Base-by-base conservation (phyloP, 495 filamentous ascomycete species). In the Rostrohypoxylon terebratum region DNA sequence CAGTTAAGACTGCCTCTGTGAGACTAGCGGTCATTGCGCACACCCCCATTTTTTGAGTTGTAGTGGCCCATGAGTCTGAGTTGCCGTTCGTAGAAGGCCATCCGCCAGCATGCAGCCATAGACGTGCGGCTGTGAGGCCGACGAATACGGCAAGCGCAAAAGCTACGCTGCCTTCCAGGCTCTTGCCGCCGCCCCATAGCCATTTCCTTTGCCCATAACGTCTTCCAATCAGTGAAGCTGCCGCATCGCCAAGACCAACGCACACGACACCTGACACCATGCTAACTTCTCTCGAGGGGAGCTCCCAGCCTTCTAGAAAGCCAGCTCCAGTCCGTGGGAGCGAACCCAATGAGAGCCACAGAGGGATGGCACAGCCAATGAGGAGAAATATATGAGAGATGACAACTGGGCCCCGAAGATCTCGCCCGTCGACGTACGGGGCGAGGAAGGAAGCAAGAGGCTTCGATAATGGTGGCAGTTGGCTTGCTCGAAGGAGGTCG, bases 141-240 rank as follows among this genome's bases (percentile, higher is more conserved):
- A 85, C 63, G 45, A 89, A 89, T 21, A 98, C 96, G 4, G 94
- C 94, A 18, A 81, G 80, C 6, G 89, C 90, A 80, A 99, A 98
- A 14, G 96, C 96, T 23, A 90, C 69, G 71, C 92, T 96, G 23
- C 96, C 96, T 80, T 98, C 94, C 1, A 99, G 82, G 58, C 93
- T 97, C 81, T 98, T 99, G 3, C 94, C 96, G 13, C 96, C 96
- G 28, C 92, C 91, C 96, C 96, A 99, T 50, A 94, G 87, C 96
- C 96, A 99, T 85, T 97, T 97, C 11, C 87, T 85, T 20, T 87
- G 87, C 14, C 96, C 96, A 78, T 89, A 95, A 9, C 95, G 86
- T n/a, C 96, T 84, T 4, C 96, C 96, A 28, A 98, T 88, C 1
- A 99, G 83, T 3, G 92, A 95, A n/a, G 96, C 96, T 0, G 95